phyloP scores from a whole-genome alignment of 768 basidiomycete genomes.

The Hemileccinum rubropunctum region DNA sequence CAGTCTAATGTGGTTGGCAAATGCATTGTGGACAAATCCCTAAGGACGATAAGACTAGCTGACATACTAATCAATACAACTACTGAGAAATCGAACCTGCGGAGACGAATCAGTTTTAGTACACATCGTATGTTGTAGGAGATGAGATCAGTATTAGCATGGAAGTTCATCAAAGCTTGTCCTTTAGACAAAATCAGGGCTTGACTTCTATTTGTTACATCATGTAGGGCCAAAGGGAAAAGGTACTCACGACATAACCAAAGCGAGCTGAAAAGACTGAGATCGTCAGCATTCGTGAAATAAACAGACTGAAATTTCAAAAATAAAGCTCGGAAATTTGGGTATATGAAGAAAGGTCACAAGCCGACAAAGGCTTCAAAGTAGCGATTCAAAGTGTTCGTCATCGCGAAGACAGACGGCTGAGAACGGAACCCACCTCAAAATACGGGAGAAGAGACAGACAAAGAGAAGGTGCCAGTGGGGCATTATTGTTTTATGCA shows the following conservation, averaged over 20 bases:
- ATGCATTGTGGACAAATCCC: constrained; percentile 53
- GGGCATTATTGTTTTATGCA: constrained; percentile 12
- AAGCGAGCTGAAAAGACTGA: background rate
- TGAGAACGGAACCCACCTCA: constrained; percentile 31
- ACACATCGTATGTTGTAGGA: constrained; percentile 1
- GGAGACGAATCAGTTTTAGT: constrained; percentile 9
- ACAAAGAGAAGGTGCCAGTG: constrained; percentile 13
- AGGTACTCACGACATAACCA: constrained; percentile 33
- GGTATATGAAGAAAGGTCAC: constrained; percentile 78
- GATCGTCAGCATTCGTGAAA: constrained; percentile 11
- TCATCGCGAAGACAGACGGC: constrained; percentile 39
- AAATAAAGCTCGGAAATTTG: constrained; percentile 83
- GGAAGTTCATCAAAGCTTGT: constrained; percentile 72
- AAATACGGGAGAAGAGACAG: background rate
- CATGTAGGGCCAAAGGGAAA: constrained; percentile 34
- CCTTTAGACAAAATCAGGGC: constrained; percentile 79
- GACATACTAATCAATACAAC: background rate
- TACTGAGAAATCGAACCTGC: constrained; percentile 5
- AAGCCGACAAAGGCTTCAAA: constrained; percentile 61
- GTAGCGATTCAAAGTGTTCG: constrained; percentile 85
- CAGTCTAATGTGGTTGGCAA: constrained; percentile 60
- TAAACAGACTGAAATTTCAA: background rate
- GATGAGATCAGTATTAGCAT: constrained; percentile 81
- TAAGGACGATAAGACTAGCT: constrained; percentile 3
- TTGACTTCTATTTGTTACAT: constrained; percentile 88